These are phyloP conservation scores for Oxyria digyna DNA, from an alignment of 148 eudicot species.

Conservation along the genomic window DNA sequence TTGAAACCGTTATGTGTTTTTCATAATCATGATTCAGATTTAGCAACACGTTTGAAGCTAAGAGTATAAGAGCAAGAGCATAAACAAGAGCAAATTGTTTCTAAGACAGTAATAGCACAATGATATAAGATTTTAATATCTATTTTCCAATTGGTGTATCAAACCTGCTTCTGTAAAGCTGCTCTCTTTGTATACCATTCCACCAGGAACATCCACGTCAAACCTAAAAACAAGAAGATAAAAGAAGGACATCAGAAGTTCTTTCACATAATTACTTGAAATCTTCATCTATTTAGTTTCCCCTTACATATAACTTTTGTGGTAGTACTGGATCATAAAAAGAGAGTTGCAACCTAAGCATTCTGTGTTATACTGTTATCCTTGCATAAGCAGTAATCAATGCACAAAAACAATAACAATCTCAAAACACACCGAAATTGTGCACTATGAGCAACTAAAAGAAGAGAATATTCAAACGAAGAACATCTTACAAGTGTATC, in stretches of 20 bases:
- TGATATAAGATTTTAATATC: not conserved
- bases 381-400: not conserved
- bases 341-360: not conserved
- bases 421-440: not conserved
- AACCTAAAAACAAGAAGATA: slow-evolving; percentile 30
- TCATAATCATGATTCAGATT: not conserved
- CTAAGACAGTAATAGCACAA: not conserved
- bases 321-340: not conserved
- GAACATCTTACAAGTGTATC: slow-evolving; percentile 62
- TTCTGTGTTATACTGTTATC: not conserved
- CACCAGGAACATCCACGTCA: slow-evolving; percentile 96
- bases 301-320: not conserved
- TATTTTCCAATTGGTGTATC: not conserved
- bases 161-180: slow-evolving; percentile 86
- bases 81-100: not conserved
- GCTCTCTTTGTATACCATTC: slow-evolving; percentile 84
- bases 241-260: not conserved
- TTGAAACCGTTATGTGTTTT: not conserved
- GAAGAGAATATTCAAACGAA: slow-evolving; percentile 1
- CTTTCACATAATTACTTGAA: not conserved
- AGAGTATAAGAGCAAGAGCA: not conserved
- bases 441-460: not conserved
- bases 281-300: not conserved
- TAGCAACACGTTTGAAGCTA: not conserved
- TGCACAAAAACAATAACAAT: not conserved